Evolutionary conservation across 345 rosid genomes (phyloP), one percentile per base, ranked within the genome.

Genomic region (Hibiscus trionum): DNA sequence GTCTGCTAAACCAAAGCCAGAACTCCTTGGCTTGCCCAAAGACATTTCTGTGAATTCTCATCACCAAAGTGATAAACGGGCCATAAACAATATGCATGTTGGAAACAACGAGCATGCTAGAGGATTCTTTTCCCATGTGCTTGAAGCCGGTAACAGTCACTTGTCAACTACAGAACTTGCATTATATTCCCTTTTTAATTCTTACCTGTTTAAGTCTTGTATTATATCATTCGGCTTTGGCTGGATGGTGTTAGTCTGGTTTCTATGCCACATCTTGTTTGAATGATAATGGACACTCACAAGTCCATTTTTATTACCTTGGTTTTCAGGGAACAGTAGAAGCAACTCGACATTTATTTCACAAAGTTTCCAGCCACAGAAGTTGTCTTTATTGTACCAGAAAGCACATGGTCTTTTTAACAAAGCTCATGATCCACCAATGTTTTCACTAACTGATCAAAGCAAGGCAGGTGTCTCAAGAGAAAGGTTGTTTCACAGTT

Each of bases 121-220:
- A 75, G 72, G 75, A 35, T 84, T 83, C 83, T 76, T 85, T 70
- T 71, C 84, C 37, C 85, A 72, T 53, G 80, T 78, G 60, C 77
- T 59, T 60, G 88, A 79, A 37, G 75, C 86, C 85, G 98, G 98
- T 90, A 76, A 77, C 73, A 27, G 56, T 73, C 75, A 21, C 71
- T 76, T 50, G 11, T 75, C 52, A 61, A 21, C 26, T 63, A 75
- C 33, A 26, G 63, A 68, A 66, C 61, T 57, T n/a, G 42, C 52
- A 61, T 15, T 55, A 31, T 17, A 31, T 67, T 78, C 63, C 31
- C 44, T 12, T 68, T 56, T 39, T 16, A 46, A 31, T 78, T 72
- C 2, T 29, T 44, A 24, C n/a, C 42, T 61, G 44, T 44, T 72
- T 11, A 27, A 61, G 26, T 14, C 35, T 56, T 66, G 69, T 57